Evolutionary conservation across 495 filamentous ascomycete genomes (phyloP), one percentile per base, ranked within the genome.

Genomic region (Aspergillus heteromorphus): DNA sequence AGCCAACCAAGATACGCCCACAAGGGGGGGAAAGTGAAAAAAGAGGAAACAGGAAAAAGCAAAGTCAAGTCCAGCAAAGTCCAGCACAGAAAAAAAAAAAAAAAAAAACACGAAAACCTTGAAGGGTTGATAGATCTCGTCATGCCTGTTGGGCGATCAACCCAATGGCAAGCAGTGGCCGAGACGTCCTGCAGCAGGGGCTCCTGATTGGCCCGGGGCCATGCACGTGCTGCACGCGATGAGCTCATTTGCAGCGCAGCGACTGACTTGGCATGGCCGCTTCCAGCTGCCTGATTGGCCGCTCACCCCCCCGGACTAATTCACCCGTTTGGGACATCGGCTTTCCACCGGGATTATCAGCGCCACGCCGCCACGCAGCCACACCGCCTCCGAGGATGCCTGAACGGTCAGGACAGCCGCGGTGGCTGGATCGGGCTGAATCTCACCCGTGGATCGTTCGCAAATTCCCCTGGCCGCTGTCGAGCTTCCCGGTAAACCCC

Each of bases 161-260:
- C 20, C 20, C 17, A 23, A 19, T 43, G n/a, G 40, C 40, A 4
- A 17, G 13, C 36, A 4, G 36, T 19, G 19, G 42, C 20, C 27
- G 21, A 47, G 27, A n/a, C 43, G 23, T 11, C 42, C 13, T 14
- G 9, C 16, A 27, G 43, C 21, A 1, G 6, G 42, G 7, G 5
- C 27, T 7, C 40, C 45, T 63, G 41, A 54, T 59, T 48, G 56
- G 61, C 41, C 49, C 45, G 36, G 51, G 17, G 19, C 25, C 29
- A 40, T 34, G 49, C 57, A 57, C 57, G 57, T 63, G 53, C 48
- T 20, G 45, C 25, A 45, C 23, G 20, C 56, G 25, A 57, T 48
- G 43, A 40, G 49, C 45, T 57, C 48, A 50, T 53, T 60, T 56
- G 43, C 42, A 40, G 23, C 11, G 11, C 11, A 13, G 13, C 11